These are phyloP conservation scores for Trametes coccinea DNA, from an alignment of 768 basidiomycete species.

Conservation along the genomic window DNA sequence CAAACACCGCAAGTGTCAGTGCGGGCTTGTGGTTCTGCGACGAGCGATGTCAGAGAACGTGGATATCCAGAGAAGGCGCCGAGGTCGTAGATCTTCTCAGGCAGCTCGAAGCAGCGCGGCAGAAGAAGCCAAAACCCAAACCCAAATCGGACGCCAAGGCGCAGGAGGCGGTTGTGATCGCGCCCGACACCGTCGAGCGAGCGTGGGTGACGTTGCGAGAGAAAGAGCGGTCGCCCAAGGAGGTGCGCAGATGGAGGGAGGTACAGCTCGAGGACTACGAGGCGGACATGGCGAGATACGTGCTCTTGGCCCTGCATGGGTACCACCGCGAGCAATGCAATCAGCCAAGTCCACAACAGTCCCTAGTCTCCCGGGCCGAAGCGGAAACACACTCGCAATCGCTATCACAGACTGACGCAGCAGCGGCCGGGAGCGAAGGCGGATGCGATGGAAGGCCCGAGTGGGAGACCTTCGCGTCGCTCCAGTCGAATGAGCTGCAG, in stretches of 20 bases:
- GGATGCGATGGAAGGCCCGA: not conserved
- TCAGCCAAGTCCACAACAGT: not conserved
- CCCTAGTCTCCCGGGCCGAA: too few relatives aligned
- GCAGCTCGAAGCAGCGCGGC: conserved; percentile 25
- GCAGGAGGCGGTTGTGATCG: conserved; percentile 29
- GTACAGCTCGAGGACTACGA: conserved; percentile 32
- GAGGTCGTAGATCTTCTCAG: conserved; percentile 22
- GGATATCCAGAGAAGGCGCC: conserved; percentile 36
- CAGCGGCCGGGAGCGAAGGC: conserved; percentile 9
- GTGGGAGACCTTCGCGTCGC: conserved; percentile 53
- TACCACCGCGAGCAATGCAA: conserved; percentile 21
- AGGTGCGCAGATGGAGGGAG: conserved; percentile 23
- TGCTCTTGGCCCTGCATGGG: conserved; percentile 30
- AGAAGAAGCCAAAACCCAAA: conserved; percentile 25
- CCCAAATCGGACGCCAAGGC: conserved; percentile 18
- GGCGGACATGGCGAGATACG: conserved; percentile 33
- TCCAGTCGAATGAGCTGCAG: conserved; percentile 59
- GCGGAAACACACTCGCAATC: not conserved
- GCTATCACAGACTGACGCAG: not conserved
- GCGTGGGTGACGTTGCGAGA: conserved; percentile 48
- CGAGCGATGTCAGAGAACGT: conserved; percentile 45
- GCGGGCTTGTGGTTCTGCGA: conserved; percentile 61
- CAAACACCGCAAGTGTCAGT: not conserved
- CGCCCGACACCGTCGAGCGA: conserved; percentile 41
- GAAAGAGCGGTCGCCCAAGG: conserved; percentile 28